Evolutionary conservation across 2,329 filamentous ascomycete species (phyloP).

Genomic region (Ophiocordyceps camponoti-floridani): DNA sequence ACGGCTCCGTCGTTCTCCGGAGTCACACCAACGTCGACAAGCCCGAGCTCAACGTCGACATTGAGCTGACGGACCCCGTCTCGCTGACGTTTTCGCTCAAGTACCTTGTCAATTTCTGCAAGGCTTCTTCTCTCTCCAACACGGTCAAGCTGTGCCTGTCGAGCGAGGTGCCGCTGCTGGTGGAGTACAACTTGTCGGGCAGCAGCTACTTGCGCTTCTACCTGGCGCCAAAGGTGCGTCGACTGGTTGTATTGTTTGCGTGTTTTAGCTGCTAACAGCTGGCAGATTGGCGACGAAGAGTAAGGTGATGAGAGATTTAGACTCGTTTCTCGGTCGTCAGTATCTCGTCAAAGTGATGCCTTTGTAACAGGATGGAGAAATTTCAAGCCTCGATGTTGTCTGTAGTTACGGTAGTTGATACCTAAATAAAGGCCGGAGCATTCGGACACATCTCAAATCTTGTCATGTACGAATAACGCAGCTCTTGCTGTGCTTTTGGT

Average conservation of each 20-base stretch:
- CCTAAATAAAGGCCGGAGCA: no score
- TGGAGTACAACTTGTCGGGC: conserved; percentile 71
- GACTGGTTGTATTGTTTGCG: conserved; percentile 10
- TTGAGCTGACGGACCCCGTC: conserved; percentile 83
- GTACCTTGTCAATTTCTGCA: conserved; percentile 99
- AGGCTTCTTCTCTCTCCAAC: conserved; percentile 68
- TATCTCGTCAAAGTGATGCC: neutral
- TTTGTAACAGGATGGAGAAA: neutral
- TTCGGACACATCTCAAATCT: no score
- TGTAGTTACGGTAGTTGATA: neutral
- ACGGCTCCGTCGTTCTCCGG: conserved; percentile 80
- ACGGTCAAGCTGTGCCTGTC: conserved; percentile 86
- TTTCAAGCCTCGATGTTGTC: neutral
- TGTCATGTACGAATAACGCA: no score
- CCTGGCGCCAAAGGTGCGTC: conserved; percentile 81
- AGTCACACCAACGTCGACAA: conserved; percentile 82
- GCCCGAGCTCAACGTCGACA: conserved; percentile 67
- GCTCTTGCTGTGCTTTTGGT: no score
- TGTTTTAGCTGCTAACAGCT: neutral
- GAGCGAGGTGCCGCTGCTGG: conserved; percentile 86
- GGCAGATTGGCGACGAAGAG: conserved; percentile 21
- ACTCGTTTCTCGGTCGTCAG: no score
- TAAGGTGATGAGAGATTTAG: conserved; percentile 6
- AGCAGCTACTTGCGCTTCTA: conserved; percentile 93
- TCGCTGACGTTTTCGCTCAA: conserved; percentile 95